These are phyloP conservation scores for Lentinula detonsa DNA, from an alignment of 768 basidiomycete genomes.

Conservation along the genomic window DNA sequence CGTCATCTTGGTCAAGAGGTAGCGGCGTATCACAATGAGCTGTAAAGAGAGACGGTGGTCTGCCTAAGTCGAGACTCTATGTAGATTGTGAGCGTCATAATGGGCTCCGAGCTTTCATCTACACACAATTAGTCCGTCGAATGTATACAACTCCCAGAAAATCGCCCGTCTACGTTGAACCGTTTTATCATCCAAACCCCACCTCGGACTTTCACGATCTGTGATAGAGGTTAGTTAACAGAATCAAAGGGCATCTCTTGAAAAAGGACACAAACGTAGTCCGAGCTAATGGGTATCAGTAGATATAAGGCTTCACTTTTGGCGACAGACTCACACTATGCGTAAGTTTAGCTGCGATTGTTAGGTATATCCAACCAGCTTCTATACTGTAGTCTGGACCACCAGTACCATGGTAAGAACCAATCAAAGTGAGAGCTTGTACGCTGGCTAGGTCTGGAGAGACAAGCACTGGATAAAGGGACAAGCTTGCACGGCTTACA, in stretches of 20 bases:
- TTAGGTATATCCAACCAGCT: slow-evolving; percentile 23
- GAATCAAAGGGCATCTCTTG: neutral
- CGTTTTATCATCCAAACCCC: slow-evolving; percentile 30
- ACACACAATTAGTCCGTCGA: slow-evolving; percentile 33
- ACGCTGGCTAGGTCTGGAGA: slow-evolving; percentile 9
- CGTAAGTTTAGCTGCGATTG: slow-evolving; percentile 25
- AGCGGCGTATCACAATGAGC: slow-evolving; percentile 30
- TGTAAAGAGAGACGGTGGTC: slow-evolving; percentile 25
- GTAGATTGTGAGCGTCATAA: neutral
- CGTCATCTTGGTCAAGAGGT: slow-evolving; percentile 22
- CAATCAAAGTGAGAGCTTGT: slow-evolving; percentile 13
- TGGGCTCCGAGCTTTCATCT: neutral
- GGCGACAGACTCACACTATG: slow-evolving; percentile 20
- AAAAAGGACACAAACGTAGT: neutral
- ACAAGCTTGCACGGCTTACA: slow-evolving; percentile 10
- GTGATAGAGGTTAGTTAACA: neutral
- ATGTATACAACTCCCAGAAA: slow-evolving; percentile 39
- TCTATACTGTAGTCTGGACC: slow-evolving; percentile 19
- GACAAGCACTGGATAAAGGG: slow-evolving; percentile 8
- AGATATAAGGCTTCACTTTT: too few relatives aligned
- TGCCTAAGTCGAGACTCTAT: slow-evolving; percentile 27
- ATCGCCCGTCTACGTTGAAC: slow-evolving; percentile 35
- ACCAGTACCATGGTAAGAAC: slow-evolving; percentile 8
- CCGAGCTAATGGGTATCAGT: neutral
- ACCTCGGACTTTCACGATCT: slow-evolving; percentile 43